These are phyloP conservation scores for Endocalyx cinctus DNA, from an alignment of 2,329 filamentous ascomycete genomes.

Conservation along the genomic window DNA sequence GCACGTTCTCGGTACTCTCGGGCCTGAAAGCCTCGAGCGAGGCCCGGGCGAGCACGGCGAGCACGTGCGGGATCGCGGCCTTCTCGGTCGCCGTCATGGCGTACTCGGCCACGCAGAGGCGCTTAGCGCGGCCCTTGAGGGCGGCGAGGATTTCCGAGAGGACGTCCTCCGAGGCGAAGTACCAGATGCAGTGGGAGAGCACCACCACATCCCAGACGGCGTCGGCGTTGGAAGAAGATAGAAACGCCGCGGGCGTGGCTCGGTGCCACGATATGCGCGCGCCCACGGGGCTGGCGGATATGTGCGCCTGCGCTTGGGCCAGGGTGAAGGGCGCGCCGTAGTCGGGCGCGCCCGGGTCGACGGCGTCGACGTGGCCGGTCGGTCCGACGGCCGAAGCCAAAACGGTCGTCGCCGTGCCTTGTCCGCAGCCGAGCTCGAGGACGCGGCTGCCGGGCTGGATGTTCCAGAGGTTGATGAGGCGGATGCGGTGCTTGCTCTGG, in stretches of 20 bases:
- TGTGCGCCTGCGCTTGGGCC: conserved; percentile 9
- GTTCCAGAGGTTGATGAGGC: conserved; percentile 3
- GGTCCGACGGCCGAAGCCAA: conserved; percentile 1
- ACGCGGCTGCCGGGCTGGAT: conserved; percentile 2
- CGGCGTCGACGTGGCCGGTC: conserved; percentile 1
- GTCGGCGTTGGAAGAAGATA: conserved; percentile 1
- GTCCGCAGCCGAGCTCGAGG: conserved; percentile 3
- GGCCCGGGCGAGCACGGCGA: conserved; percentile 10
- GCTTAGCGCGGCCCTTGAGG: conserved; percentile 11
- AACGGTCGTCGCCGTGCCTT: conserved; percentile 1
- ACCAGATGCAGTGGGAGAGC: conserved; percentile 10
- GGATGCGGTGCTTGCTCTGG: conserved; percentile 3
- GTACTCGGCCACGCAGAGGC: conserved; percentile 12
- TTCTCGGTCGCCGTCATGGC: conserved; percentile 7
- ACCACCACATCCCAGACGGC: conserved; percentile 7
- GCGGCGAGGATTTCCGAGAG: conserved; percentile 8
- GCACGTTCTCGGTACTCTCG: conserved; percentile 9
- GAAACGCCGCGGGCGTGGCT: conserved; percentile 2
- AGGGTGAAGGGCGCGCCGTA: conserved; percentile 10
- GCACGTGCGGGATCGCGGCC: conserved; percentile 10
- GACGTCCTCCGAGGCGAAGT: conserved; percentile 9
- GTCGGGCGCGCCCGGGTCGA: conserved; percentile 2
- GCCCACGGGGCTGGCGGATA: conserved; percentile 8
- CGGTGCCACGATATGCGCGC: conserved; percentile 6
- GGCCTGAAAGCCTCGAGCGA: conserved; percentile 9